Conservation (phyloP, 306 rosid genomes). For the Arachis stenosperma region DNA sequence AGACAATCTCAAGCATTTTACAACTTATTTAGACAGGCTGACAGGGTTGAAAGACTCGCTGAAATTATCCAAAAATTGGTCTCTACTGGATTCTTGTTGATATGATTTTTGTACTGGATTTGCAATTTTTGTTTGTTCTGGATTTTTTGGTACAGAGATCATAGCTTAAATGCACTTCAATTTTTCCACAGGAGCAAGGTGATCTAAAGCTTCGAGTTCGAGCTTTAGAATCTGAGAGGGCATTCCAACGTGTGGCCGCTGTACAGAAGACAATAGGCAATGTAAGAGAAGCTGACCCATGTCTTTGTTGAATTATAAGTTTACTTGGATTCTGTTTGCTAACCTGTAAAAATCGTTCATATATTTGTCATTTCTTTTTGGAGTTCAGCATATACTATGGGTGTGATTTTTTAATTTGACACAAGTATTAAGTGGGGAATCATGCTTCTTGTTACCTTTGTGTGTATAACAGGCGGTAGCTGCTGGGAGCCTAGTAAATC, state of each 20-base stretch:
- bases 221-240: slow-evolving; percentile 94
- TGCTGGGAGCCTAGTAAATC: slow-evolving; percentile 95
- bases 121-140: slow-evolving; percentile 33
- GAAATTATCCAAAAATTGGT: slow-evolving; percentile 84
- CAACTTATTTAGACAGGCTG: slow-evolving; percentile 98
- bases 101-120: slow-evolving; percentile 34
- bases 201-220: slow-evolving; percentile 97
- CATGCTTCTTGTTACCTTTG: slow-evolving; percentile 37
- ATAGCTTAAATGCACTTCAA: slow-evolving; percentile 27
- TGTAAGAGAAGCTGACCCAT: slow-evolving; percentile 68
- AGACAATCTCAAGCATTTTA: slow-evolving; percentile 86
- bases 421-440: slow-evolving; percentile 23
- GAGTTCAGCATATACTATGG: background rate
- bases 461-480: slow-evolving; percentile 78
- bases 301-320: slow-evolving; percentile 27
- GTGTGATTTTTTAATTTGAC: slow-evolving; percentile 11
- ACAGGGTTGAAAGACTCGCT: slow-evolving; percentile 93
- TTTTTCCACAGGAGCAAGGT: slow-evolving; percentile 87
- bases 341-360: slow-evolving; percentile 4
- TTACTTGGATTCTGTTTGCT: slow-evolving; percentile 20
- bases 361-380: slow-evolving; percentile 30
- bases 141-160: slow-evolving; percentile 28
- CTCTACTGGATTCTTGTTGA: slow-evolving; percentile 19
- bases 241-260: slow-evolving; percentile 94
- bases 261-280: slow-evolving; percentile 88